Base-by-base conservation (phyloP, 345 rosid genomes). In the Syzygium oleosum region DNA sequence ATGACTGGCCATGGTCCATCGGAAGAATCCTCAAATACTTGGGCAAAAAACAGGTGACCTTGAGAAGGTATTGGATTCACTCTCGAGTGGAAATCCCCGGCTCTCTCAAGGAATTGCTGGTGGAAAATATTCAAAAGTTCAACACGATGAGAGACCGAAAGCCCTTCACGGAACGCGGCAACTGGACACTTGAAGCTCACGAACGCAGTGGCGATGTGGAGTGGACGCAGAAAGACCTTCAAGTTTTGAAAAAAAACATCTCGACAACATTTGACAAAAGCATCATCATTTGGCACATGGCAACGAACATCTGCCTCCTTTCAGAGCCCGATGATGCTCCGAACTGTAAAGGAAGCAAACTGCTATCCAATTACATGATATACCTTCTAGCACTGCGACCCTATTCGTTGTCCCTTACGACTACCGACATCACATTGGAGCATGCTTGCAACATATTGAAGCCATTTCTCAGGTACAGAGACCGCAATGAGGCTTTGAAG, bases 371-470 rank as follows among this genome's bases (percentile, higher is more conserved):
- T 38, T 88, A 88, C 23, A 83, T 86, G 84, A 14, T 84, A 63
- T 86, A 88, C 63, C 88, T 88, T 16, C 86, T 88, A 2, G 55
- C 87, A 9, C 46, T 51, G 53, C 63, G 77, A n/a, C 90, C 90
- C 29, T 52, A 84, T 3, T 38, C 61, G 86, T 7, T 88, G 46
- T 59, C 87, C 12, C 22, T 51, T 46, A 12, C 52, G 27, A 52
- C 85, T 51, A n/a, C 63, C 17, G 87, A 84, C 65, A 25, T 85
- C 49, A 85, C 77, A 58, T 9, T 85, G 86, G 73, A 58, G 49
- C 56, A 85, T 56, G 86, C 86, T 58, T 85, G 17, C 65, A 49
- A 17, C 65, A 55, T 29, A 2, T 31, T 85, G 19, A 53, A 38
- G 86, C 46, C n/a, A n/a, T 85, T 56, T 54, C 51, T 85, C 61